Conservation (phyloP, 1,284 basidiomycete genomes). For the Puccinia novopanici region DNA sequence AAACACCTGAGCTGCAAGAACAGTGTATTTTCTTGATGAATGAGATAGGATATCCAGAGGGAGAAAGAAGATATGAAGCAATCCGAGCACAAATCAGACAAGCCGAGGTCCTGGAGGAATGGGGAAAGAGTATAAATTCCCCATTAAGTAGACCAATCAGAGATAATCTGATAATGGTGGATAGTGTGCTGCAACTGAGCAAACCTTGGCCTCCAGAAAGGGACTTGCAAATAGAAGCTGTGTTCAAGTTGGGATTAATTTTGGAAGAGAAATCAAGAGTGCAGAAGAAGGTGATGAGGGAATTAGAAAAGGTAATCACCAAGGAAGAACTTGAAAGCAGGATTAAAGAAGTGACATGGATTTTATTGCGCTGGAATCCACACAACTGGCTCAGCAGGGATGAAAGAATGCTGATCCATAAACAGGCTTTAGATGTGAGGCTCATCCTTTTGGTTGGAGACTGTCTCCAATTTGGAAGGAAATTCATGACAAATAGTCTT, state of each 20-base stretch:
- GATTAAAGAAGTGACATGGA: neutral
- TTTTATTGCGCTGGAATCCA: constrained; percentile 2
- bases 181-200: neutral
- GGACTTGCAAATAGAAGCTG: too few relatives aligned
- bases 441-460: too few relatives aligned
- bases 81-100: constrained; percentile 14
- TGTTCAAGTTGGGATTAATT: too few relatives aligned
- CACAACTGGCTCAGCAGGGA: too few relatives aligned
- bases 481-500: neutral
- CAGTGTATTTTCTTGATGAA: neutral
- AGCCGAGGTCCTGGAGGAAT: neutral
- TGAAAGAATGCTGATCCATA: too few relatives aligned
- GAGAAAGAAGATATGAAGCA: neutral
- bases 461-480: too few relatives aligned
- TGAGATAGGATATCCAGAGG: too few relatives aligned
- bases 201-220: too few relatives aligned
- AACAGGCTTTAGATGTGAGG: too few relatives aligned
- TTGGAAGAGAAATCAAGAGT: too few relatives aligned
- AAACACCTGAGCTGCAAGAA: neutral
- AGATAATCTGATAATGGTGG: neutral
- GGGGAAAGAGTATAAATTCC: neutral
- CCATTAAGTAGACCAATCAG: neutral
- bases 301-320: neutral
- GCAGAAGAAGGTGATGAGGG: neutral
- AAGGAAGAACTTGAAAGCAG: neutral